These are phyloP conservation scores for Tuber indicum DNA, from an alignment of 495 filamentous ascomycete genomes.

Conservation along the genomic window DNA sequence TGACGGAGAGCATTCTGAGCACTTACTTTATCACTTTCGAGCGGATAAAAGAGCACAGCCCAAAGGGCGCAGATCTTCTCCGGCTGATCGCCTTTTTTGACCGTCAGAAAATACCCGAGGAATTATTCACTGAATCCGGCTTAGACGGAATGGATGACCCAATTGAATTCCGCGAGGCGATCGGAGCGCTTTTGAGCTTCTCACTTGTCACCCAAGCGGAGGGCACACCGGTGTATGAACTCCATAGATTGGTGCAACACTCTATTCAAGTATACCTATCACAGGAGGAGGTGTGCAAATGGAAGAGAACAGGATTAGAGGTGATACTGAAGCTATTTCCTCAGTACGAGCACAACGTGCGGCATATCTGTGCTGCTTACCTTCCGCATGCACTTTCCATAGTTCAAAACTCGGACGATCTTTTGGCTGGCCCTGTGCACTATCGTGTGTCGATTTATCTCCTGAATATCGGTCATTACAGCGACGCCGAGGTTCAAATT, in stretches of 20 bases:
- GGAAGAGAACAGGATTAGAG: background rate
- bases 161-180: slow-evolving; percentile 10
- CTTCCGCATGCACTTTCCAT: slow-evolving; percentile 9
- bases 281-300: background rate
- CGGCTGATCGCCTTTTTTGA: slow-evolving; percentile 42
- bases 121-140: slow-evolving; percentile 10
- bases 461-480: background rate
- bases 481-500: slow-evolving; percentile 4
- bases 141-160: background rate
- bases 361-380: slow-evolving; percentile 11
- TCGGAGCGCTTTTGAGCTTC: slow-evolving; percentile 10
- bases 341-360: background rate
- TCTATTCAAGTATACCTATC: slow-evolving; percentile 13
- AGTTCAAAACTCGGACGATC: slow-evolving; percentile 1
- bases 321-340: slow-evolving; percentile 12
- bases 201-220: slow-evolving; percentile 13
- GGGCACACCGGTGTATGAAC: slow-evolving; percentile 8
- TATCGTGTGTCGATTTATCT: background rate
- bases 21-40: slow-evolving; percentile 50
- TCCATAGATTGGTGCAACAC: slow-evolving; percentile 18
- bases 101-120: slow-evolving; percentile 40
- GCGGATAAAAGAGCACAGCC: slow-evolving; percentile 40
- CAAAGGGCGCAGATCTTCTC: slow-evolving; percentile 39
- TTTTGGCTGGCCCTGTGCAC: background rate
- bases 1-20: slow-evolving; percentile 29